A percentile compares a stretch with the other conserved stretches of the same genome.
Conservation (phyloP, 257 asterid genomes). For the Ilex asprella region DNA sequence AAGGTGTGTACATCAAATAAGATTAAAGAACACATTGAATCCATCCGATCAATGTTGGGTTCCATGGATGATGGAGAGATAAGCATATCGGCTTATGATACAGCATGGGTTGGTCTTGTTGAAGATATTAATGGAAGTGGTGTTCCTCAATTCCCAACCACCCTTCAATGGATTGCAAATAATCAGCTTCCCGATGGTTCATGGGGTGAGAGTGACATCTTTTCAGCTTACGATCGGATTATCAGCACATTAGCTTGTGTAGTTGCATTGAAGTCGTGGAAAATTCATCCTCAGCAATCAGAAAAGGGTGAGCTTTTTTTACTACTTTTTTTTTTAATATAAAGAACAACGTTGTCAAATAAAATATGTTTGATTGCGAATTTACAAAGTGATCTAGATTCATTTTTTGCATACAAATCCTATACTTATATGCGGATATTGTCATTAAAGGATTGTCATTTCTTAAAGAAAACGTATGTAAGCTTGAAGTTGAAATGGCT, state of each 20-base stretch:
- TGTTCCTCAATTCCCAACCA: conserved; percentile 59
- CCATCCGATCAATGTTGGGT: conserved; percentile 30
- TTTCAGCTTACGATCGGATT: conserved; percentile 61
- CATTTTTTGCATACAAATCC: too few species aligned
- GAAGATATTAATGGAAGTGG: conserved; percentile 38
- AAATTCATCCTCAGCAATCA: conserved; percentile 36
- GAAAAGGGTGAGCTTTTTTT: conserved; percentile 34
- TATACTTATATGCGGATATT: too few species aligned
- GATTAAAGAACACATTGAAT: conserved; percentile 25
- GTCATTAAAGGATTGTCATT: conserved; percentile 42
- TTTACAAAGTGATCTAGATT: too few species aligned
- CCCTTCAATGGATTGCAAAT: conserved; percentile 65
- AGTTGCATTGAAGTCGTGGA: conserved; percentile 66
- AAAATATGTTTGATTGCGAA: too few species aligned
- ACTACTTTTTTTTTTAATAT: too few species aligned
- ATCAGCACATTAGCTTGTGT: conserved; percentile 82
- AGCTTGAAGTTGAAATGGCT: conserved; percentile 51
- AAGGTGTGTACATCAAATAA: conserved; percentile 14
- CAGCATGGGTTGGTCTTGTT: conserved; percentile 95
- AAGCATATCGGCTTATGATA: conserved; percentile 73
- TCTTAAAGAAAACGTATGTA: conserved; percentile 39
- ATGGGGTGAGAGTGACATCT: conserved; percentile 64
- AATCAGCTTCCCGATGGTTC: conserved; percentile 86
- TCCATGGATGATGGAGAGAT: conserved; percentile 84
- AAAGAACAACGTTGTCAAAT: too few species aligned